phyloP scores from a whole-genome alignment of 805 yeast species.

The Millerago galiae region DNA sequence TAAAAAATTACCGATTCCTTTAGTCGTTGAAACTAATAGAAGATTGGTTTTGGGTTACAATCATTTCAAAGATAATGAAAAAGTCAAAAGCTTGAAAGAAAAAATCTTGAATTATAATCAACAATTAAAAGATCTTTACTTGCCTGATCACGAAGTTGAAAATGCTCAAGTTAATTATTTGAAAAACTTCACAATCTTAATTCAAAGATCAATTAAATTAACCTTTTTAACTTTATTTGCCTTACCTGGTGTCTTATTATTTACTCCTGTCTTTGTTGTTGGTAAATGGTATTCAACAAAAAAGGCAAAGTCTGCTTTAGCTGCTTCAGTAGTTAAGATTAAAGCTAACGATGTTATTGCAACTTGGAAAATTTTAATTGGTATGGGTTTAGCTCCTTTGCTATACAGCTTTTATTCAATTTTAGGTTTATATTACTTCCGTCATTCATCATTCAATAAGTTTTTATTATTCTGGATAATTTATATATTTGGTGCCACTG shows the following conservation, averaged over 20 bases:
- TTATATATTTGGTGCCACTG: slow-evolving; percentile 59
- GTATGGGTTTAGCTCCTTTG: slow-evolving; percentile 84
- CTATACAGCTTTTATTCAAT: slow-evolving; percentile 76
- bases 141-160: slow-evolving; percentile 49
- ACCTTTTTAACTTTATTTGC: slow-evolving; percentile 54
- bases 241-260: slow-evolving; percentile 82
- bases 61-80: slow-evolving; percentile 64
- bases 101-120: slow-evolving; percentile 69
- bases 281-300: slow-evolving; percentile 67
- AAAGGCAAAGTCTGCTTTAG: slow-evolving; percentile 75
- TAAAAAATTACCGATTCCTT: slow-evolving; percentile 66
- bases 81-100: slow-evolving; percentile 50
- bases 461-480: slow-evolving; percentile 31
- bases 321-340: slow-evolving; percentile 82
- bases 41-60: slow-evolving; percentile 78
- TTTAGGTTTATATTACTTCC: slow-evolving; percentile 37
- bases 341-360: slow-evolving; percentile 93
- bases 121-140: slow-evolving; percentile 51
- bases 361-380: slow-evolving; percentile 91
- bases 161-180: slow-evolving; percentile 43
- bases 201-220: slow-evolving; percentile 53
- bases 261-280: slow-evolving; percentile 80
- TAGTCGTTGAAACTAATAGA: slow-evolving; percentile 87
- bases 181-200: slow-evolving; percentile 44
- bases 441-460: slow-evolving; percentile 28